Percentiles rank a stretch among this genome's conserved stretches.
phyloP scores from a whole-genome alignment of 2,329 filamentous ascomycete genomes.

The Aspergillus sojae region DNA sequence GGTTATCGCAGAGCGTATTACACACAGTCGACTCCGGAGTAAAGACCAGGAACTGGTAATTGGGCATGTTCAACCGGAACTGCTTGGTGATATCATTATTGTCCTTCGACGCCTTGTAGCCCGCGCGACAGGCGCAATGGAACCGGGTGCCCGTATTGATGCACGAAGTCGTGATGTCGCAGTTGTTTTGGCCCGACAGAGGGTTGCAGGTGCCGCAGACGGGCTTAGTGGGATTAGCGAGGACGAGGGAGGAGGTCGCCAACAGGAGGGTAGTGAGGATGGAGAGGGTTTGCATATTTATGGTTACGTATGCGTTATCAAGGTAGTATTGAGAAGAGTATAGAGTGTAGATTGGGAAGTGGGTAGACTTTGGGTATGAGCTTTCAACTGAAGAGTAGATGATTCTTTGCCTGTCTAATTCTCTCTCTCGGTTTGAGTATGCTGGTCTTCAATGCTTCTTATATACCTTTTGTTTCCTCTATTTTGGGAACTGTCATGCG shows the following conservation, averaged over 20 bases:
- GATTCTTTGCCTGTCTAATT: neutral
- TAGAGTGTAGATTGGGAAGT: neutral
- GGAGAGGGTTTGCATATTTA: constrained; percentile 32
- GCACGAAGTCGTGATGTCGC: constrained; percentile 48
- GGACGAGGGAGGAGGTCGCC: constrained; percentile 25
- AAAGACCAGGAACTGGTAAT: constrained; percentile 45
- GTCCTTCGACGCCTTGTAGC: constrained; percentile 39
- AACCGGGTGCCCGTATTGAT: constrained; percentile 45
- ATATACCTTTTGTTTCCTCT: neutral
- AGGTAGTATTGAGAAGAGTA: neutral
- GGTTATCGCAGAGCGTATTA: constrained; percentile 40
- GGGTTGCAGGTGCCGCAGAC: constrained; percentile 45
- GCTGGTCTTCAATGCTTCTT: neutral
- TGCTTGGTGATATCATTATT: constrained; percentile 35
- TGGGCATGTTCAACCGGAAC: constrained; percentile 42
- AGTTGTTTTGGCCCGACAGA: constrained; percentile 42
- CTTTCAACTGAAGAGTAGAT: neutral
- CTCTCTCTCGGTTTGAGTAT: neutral
- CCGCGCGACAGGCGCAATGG: constrained; percentile 47
- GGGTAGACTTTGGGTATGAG: neutral
- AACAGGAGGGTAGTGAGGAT: constrained; percentile 29
- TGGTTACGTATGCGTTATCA: constrained; percentile 18
- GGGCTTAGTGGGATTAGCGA: constrained; percentile 22
- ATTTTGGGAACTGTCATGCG: neutral
- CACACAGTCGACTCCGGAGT: constrained; percentile 38